A percentile compares a stretch with the other conserved stretches of the same genome.
Evolutionary conservation across 306 rosid genomes (phyloP).

Genomic region (Rosa rugosa): DNA sequence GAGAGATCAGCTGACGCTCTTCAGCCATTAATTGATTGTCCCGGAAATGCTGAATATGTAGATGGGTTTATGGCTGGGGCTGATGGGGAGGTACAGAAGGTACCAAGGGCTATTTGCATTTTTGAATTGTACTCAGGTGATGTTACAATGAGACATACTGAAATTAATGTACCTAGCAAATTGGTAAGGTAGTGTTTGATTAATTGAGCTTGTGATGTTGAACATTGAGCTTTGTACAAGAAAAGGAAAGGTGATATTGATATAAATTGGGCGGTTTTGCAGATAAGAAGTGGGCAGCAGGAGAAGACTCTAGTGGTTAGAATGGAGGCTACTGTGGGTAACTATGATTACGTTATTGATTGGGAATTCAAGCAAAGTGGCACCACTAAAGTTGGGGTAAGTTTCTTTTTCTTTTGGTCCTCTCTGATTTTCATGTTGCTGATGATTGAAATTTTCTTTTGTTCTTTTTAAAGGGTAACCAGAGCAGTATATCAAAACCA

Average conservation of each 20-base stretch:
- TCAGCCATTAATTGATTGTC: slow-evolving; percentile 72
- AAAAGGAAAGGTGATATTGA: not conserved
- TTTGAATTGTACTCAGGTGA: slow-evolving; percentile 66
- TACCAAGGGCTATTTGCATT: slow-evolving; percentile 68
- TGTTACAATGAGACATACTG: slow-evolving; percentile 82
- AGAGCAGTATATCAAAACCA: not conserved
- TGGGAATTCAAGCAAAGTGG: slow-evolving; percentile 85
- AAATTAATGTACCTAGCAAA: slow-evolving; percentile 67
- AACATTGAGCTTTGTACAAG: not conserved
- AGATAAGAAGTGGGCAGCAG: slow-evolving; percentile 76
- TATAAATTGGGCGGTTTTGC: slow-evolving; percentile 6
- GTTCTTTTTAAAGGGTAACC: not conserved
- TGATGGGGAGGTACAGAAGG: slow-evolving; percentile 63
- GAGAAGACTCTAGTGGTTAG: slow-evolving; percentile 71
- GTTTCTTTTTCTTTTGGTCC: not conserved
- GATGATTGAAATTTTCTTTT: not conserved
- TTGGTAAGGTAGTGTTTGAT: slow-evolving; percentile 37
- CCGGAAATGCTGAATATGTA: slow-evolving; percentile 55
- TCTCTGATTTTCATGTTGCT: not conserved
- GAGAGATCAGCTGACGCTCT: slow-evolving; percentile 71
- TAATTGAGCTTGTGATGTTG: not conserved
- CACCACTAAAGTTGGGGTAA: slow-evolving; percentile 78
- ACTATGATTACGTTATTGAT: slow-evolving; percentile 87
- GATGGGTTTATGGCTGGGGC: slow-evolving; percentile 74
- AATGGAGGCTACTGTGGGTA: slow-evolving; percentile 87